These are phyloP conservation scores for Linum lewisii DNA, from an alignment of 345 rosid species.

Conservation along the genomic window DNA sequence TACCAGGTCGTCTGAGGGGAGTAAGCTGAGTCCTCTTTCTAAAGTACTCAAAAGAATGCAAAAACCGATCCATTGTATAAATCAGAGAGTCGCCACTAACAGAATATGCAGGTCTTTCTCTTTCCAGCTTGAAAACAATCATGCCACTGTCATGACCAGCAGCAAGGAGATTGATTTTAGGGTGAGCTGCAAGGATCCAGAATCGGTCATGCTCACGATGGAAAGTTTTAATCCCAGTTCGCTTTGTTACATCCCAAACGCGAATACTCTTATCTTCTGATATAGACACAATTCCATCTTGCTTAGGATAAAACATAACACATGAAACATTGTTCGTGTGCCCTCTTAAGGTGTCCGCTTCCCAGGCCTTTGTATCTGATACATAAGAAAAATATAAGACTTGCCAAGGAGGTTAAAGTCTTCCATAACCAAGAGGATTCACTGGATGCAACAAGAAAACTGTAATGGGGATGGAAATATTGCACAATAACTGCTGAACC, in stretches of 20 bases:
- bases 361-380: slow-evolving; percentile 99
- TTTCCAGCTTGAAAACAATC: slow-evolving; percentile 94
- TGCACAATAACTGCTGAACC: background rate
- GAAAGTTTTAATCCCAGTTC: slow-evolving; percentile 86
- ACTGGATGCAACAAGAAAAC: background rate
- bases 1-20: slow-evolving; percentile 79
- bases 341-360: slow-evolving; percentile 93
- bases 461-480: background rate
- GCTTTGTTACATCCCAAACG: slow-evolving; percentile 92
- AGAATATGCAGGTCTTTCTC: slow-evolving; percentile 91
- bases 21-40: slow-evolving; percentile 60
- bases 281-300: slow-evolving; percentile 91
- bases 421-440: too few species aligned
- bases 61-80: slow-evolving; percentile 70
- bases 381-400: slow-evolving; percentile 5
- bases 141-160: slow-evolving; percentile 97
- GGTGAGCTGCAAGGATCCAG: slow-evolving; percentile 92
- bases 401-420: background rate
- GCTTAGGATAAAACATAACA: slow-evolving; percentile 90
- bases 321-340: slow-evolving; percentile 94
- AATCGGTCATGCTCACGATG: slow-evolving; percentile 94
- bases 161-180: slow-evolving; percentile 91
- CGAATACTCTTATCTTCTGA: slow-evolving; percentile 95
- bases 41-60: slow-evolving; percentile 67
- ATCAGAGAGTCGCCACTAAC: slow-evolving; percentile 66